phyloP scores from a whole-genome alignment of 768 basidiomycete genomes.

The Tricholoma sp. region DNA sequence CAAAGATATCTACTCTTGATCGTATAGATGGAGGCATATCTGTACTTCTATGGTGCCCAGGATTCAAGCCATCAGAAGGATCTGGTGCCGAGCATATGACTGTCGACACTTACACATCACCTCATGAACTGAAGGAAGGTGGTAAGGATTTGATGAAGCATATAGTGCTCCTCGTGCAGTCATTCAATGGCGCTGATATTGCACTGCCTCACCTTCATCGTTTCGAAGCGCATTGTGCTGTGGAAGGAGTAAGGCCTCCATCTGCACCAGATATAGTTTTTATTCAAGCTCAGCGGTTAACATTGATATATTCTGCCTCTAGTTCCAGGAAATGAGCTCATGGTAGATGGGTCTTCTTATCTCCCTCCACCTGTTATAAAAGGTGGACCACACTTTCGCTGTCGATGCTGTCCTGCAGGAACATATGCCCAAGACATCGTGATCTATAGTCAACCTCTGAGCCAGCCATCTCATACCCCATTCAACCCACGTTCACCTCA shows the following conservation, averaged over 20 bases:
- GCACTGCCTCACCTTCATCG: constrained; percentile 9
- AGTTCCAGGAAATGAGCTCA: not conserved
- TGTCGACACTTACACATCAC: too few relatives aligned
- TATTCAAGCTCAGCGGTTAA: not conserved
- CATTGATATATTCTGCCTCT: not conserved
- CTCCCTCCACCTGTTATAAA: constrained; percentile 4
- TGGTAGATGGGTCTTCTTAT: constrained; percentile 3
- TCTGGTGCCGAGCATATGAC: too few relatives aligned
- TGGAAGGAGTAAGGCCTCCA: constrained; percentile 1
- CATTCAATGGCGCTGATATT: constrained; percentile 9
- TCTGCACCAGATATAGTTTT: too few relatives aligned
- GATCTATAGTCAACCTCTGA: too few relatives aligned
- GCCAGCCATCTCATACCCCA: too few relatives aligned
- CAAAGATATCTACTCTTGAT: too few relatives aligned
- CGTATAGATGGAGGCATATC: too few relatives aligned
- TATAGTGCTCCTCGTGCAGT: constrained; percentile 10
- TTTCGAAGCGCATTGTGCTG: constrained; percentile 4
- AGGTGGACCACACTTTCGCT: constrained; percentile 4
- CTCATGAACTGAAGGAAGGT: too few relatives aligned
- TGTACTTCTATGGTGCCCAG: too few relatives aligned
- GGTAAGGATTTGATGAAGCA: constrained; percentile 1
- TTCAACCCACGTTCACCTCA: too few relatives aligned
- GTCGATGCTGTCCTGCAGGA: constrained; percentile 2
- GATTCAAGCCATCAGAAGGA: too few relatives aligned
- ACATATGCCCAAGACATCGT: too few relatives aligned